Conservation (phyloP, 208 protist genomes). For the Trypanosoma lewisi region DNA sequence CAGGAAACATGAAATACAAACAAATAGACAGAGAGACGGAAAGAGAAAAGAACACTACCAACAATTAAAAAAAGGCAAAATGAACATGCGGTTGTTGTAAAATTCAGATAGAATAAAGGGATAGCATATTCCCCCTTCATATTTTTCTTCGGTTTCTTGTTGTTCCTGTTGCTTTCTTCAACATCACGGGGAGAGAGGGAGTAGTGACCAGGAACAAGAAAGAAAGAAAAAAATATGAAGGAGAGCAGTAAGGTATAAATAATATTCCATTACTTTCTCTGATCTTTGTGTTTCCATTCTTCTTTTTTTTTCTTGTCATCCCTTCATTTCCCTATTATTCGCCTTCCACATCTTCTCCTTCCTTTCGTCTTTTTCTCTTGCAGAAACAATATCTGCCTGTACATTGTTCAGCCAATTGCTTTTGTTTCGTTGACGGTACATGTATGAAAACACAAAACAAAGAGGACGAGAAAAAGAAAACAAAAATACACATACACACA, state of each 20-base stretch:
- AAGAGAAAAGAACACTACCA: conserved; percentile 10
- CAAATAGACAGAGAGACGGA: not conserved
- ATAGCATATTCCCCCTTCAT: not conserved
- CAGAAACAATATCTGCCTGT: conserved; percentile 3
- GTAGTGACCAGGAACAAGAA: conserved; percentile 6
- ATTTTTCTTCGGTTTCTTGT: not conserved
- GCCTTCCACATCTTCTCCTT: not conserved
- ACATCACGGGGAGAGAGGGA: conserved; percentile 1
- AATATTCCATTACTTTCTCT: too few relatives aligned
- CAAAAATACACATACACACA: not conserved
- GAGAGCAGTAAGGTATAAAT: not conserved
- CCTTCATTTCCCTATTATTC: not conserved
- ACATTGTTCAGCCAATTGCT: not conserved
- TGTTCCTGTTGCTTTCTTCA: not conserved
- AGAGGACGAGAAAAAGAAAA: not conserved
- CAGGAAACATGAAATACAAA: too few relatives aligned
- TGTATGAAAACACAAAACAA: conserved; percentile 6
- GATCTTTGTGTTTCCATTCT: not conserved
- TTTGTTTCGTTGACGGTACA: conserved; percentile 12
- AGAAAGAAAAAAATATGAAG: conserved; percentile 17
- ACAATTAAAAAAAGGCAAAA: too few relatives aligned
- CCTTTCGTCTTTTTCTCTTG: not conserved
- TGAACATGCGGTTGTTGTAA: too few relatives aligned
- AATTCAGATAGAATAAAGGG: too few relatives aligned
- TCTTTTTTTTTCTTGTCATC: conserved; percentile 3